These are phyloP conservation scores for Porcisia hertigi DNA, from an alignment of 208 protist genomes.

Conservation along the genomic window DNA sequence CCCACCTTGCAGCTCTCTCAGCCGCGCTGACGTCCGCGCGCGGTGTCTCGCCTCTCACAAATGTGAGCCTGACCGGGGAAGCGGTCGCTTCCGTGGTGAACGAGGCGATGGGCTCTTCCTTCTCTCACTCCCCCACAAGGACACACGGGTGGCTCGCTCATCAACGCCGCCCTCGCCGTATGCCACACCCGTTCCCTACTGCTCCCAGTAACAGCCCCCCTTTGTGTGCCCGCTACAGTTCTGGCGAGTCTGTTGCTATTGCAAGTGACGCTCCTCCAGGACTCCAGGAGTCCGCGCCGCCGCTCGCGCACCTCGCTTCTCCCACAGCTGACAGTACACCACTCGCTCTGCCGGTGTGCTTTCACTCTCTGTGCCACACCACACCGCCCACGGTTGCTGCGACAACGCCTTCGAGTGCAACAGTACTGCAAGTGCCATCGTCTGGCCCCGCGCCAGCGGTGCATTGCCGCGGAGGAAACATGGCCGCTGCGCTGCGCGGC, in stretches of 20 bases:
- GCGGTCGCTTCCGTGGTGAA: not conserved
- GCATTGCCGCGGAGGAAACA: not conserved
- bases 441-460: not conserved
- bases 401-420: slow-evolving; percentile 1
- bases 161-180: slow-evolving; percentile 16
- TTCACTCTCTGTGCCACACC: slow-evolving; percentile 8
- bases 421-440: not conserved
- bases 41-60: not conserved
- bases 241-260: not conserved
- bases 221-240: not conserved
- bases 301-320: not conserved
- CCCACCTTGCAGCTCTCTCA: not conserved
- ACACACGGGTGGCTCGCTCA: slow-evolving; percentile 1
- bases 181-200: slow-evolving; percentile 21
- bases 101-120: not conserved
- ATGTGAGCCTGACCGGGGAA: not conserved
- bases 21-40: not conserved
- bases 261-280: not conserved
- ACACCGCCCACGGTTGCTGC: not conserved
- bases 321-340: not conserved
- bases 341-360: not conserved
- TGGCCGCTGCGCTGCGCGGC: not conserved
- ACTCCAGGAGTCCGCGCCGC: not conserved
- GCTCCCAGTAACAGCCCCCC: slow-evolving; percentile 14
- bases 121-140: not conserved